These are phyloP conservation scores for Beta macrorhiza DNA, from an alignment of 179 eudicot genomes.

Conservation along the genomic window DNA sequence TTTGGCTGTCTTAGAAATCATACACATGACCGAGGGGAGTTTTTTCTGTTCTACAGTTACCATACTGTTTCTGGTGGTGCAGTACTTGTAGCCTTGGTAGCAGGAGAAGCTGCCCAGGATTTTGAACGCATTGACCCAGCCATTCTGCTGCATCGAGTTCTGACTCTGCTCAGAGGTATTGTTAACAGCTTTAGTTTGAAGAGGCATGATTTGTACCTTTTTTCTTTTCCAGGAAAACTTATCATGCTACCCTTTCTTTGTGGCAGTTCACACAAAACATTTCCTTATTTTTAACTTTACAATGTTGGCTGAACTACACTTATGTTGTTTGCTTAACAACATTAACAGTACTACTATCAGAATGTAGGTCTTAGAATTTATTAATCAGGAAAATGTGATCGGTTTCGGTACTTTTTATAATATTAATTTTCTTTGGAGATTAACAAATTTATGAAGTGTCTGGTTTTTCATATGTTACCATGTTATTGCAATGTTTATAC, in stretches of 20 bases:
- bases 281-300: neutral
- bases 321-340: neutral
- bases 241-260: neutral
- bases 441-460: neutral
- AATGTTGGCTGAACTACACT: neutral
- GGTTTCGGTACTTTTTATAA: too few relatives aligned
- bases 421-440: neutral
- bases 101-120: constrained; percentile 78
- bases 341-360: too few relatives aligned
- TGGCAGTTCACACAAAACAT: neutral
- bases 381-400: too few relatives aligned
- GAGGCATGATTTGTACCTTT: neutral
- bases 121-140: constrained; percentile 71
- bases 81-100: constrained; percentile 79
- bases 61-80: constrained; percentile 95
- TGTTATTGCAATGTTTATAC: neutral
- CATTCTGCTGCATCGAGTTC: constrained; percentile 60
- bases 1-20: constrained; percentile 70
- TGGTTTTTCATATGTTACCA: neutral
- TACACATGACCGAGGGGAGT: constrained; percentile 68
- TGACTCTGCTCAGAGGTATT: constrained; percentile 81
- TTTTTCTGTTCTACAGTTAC: constrained; percentile 83
- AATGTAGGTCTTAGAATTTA: neutral
- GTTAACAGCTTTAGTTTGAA: neutral
- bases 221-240: neutral